These are phyloP conservation scores for Mucor mucedo DNA, from an alignment of 371 early-diverging fungal genomes.

Conservation along the genomic window DNA sequence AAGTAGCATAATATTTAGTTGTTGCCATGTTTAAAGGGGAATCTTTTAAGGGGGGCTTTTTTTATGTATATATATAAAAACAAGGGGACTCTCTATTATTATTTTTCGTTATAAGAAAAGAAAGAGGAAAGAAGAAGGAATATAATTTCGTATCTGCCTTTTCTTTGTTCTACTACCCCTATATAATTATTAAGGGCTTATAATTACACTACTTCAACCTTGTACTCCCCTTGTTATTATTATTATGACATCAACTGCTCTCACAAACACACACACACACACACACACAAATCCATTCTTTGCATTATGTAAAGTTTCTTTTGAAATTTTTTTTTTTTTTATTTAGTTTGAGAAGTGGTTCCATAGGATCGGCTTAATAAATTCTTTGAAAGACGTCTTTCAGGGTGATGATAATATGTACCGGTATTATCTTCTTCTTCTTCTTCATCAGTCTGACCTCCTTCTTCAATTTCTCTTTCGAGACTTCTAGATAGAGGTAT, in stretches of 20 bases:
- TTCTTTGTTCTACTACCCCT: neutral
- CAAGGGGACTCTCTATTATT: neutral
- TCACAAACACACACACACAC: neutral
- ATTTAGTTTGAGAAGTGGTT: slow-evolving; percentile 15
- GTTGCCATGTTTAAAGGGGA: slow-evolving; percentile 11
- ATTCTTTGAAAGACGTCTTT: slow-evolving; percentile 45
- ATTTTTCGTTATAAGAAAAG: neutral
- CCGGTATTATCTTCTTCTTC: slow-evolving; percentile 33
- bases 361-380: slow-evolving; percentile 31
- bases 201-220: neutral
- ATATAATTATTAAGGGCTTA: neutral
- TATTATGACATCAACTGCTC: slow-evolving; percentile 19
- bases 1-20: slow-evolving; percentile 14
- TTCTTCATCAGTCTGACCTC: slow-evolving; percentile 43
- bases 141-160: too few relatives aligned
- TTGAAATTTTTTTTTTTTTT: neutral
- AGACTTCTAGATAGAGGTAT: neutral
- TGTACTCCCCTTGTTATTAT: neutral
- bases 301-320: slow-evolving; percentile 1
- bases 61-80: neutral
- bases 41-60: neutral
- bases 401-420: slow-evolving; percentile 66
- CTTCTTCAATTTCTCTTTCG: slow-evolving; percentile 25
- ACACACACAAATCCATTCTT: neutral
- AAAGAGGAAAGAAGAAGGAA: slow-evolving; percentile 4